These are phyloP conservation scores for Mycena citricolor DNA, from an alignment of 1,284 basidiomycete genomes.

Conservation along the genomic window DNA sequence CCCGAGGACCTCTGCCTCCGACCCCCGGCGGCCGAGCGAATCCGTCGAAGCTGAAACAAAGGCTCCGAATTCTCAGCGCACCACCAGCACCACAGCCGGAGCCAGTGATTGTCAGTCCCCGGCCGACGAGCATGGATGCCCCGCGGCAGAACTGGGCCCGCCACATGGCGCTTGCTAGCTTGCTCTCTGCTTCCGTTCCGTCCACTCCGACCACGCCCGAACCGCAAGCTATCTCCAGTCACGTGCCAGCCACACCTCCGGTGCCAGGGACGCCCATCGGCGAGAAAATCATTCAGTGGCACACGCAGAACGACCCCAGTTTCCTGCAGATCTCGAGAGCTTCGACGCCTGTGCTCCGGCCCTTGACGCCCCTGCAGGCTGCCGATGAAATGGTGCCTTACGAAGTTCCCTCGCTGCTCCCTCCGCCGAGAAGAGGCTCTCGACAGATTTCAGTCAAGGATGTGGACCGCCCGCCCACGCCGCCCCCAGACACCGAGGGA, in stretches of 20 bases:
- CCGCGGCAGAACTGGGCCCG: not conserved
- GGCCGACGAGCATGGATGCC: constrained; percentile 11
- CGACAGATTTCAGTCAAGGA: constrained; percentile 33
- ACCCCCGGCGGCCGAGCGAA: constrained; percentile 5
- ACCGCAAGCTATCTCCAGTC: not conserved
- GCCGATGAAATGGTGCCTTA: constrained; percentile 37
- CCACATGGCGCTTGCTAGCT: constrained; percentile 20
- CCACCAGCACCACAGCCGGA: constrained; percentile 13
- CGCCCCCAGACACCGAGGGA: no score
- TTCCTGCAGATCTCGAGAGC: constrained; percentile 46
- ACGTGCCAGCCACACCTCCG: constrained; percentile 25
- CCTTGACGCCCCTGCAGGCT: constrained; percentile 30
- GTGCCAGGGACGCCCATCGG: constrained; percentile 50
- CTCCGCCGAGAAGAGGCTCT: constrained; percentile 60
- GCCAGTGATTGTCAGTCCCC: no score
- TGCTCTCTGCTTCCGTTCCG: constrained; percentile 20
- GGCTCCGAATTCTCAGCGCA: constrained; percentile 22
- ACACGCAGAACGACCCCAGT: constrained; percentile 50
- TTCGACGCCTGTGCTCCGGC: constrained; percentile 39
- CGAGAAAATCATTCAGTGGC: constrained; percentile 52
- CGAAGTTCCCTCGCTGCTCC: constrained; percentile 51
- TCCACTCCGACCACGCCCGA: constrained; percentile 18
- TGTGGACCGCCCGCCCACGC: constrained; percentile 16
- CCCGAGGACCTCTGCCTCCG: constrained; percentile 13
- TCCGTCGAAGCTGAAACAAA: constrained; percentile 19